These are phyloP conservation scores for Tuber borchii DNA, from an alignment of 495 filamentous ascomycete genomes.

Conservation along the genomic window DNA sequence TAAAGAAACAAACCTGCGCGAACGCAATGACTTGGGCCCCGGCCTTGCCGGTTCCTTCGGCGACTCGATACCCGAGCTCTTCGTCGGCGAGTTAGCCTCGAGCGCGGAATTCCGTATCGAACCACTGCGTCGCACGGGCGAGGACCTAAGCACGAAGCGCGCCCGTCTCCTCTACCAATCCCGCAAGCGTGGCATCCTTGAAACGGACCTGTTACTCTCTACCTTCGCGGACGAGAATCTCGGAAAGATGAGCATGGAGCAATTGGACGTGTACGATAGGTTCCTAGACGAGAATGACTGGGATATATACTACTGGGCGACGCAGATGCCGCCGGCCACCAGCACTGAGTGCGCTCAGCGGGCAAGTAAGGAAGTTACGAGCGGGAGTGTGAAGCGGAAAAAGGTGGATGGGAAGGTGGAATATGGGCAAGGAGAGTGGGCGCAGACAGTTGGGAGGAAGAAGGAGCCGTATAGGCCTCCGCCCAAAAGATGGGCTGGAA, in stretches of 20 bases:
- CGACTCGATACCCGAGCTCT: constrained; percentile 56
- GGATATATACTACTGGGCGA: constrained; percentile 99
- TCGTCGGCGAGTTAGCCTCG: constrained; percentile 78
- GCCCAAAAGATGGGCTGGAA: constrained; percentile 73
- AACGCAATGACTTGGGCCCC: constrained; percentile 3
- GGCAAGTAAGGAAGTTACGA: not conserved
- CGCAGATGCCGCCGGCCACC: constrained; percentile 66
- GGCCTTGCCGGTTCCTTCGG: constrained; percentile 29
- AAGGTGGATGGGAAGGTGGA: constrained; percentile 37
- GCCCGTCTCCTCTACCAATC: constrained; percentile 93
- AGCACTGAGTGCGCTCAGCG: constrained; percentile 41
- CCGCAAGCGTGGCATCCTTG: constrained; percentile 91
- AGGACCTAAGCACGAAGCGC: constrained; percentile 74
- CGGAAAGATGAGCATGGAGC: constrained; percentile 59
- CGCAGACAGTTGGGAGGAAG: constrained; percentile 89
- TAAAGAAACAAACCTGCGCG: constrained; percentile 2
- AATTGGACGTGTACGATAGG: constrained; percentile 76
- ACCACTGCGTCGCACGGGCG: constrained; percentile 71
- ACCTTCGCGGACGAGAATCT: constrained; percentile 86
- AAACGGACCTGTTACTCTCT: constrained; percentile 89
- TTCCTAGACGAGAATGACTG: constrained; percentile 99
- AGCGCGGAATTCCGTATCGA: constrained; percentile 83
- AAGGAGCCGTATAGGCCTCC: constrained; percentile 90
- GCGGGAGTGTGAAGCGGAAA: constrained; percentile 39
- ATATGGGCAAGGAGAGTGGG: constrained; percentile 68